Base-by-base conservation (phyloP, 352 stramenopile genomes). In the Phytophthora capsici region DNA sequence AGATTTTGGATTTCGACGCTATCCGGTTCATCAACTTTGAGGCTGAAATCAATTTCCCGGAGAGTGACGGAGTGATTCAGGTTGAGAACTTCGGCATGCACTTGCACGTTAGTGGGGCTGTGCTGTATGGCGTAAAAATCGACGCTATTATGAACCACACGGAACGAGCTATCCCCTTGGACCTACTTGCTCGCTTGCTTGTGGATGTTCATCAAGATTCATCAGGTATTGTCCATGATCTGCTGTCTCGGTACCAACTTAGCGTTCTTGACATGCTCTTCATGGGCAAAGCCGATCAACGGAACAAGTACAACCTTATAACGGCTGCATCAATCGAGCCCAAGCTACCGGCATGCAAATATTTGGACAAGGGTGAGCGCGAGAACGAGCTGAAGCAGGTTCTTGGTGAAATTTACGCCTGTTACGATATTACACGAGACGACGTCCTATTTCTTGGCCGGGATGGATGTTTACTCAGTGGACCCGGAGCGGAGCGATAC, bases 1-100 rank as follows among this genome's bases (percentile, higher is more conserved):
- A 98, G 62, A 98, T 99, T 38, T 78, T 99, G 12, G 97, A 99
- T 71, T 99, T 98, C 69, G 97, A 97, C 45, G 79, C 97, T 48
- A 98, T 96, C 20, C 97, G 98, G 41, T 97, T 98, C 61, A 98
- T 99, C 61, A 99, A 99, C 66, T 99, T 99, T 57, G 97, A 99
- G 68, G 97, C 96, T 9, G 96, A 99, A 66, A 99, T 99, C 69
- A 91, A 98, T 52, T 98, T 98, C 57, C 88, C 95, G 6, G 94
- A 98, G 67, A 89, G 97, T 37, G 88, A 93, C 20, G 96, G 95
- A 48, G 77, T 99, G 22, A 94, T 98, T 46, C 96, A 99, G 67
- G 86, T 99, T 13, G 96, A 99, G 72, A 99, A 96, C 52, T 99
- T 99, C 73, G 97, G 97, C 4, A 92, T 93, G 74, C 86, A 92